phyloP scores from a whole-genome alignment of 352 stramenopile genomes.

The Saprolegnia parasitica region DNA sequence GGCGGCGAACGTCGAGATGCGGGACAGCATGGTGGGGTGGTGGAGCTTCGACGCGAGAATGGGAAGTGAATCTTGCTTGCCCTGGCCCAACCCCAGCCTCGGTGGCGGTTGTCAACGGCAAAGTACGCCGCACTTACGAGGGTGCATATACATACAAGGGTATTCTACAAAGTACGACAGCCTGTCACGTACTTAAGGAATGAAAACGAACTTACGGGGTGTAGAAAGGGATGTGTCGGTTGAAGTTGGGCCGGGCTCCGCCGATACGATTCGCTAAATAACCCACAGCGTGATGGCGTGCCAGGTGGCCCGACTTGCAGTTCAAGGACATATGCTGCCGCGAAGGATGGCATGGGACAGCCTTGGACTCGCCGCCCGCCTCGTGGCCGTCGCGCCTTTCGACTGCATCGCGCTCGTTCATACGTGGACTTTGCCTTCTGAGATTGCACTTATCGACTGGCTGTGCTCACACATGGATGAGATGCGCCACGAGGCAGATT shows the following conservation, averaged over 20 bases:
- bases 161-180: not conserved
- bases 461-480: too few relatives aligned
- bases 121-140: conserved; percentile 6
- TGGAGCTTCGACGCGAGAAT: conserved; percentile 11
- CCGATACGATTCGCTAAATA: not conserved
- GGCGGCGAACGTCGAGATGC: not conserved
- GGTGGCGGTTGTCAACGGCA: not conserved
- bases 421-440: too few relatives aligned
- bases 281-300: not conserved
- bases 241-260: conserved; percentile 1
- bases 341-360: not conserved
- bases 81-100: conserved; percentile 18
- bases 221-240: not conserved
- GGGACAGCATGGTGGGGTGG: conserved; percentile 23
- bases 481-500: too few relatives aligned
- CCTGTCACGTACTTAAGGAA: too few relatives aligned
- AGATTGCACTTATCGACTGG: too few relatives aligned
- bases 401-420: too few relatives aligned
- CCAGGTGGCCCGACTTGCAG: not conserved
- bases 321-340: not conserved
- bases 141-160: not conserved
- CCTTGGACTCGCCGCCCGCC: not conserved
- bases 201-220: not conserved
- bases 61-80: conserved; percentile 33
- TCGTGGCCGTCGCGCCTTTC: too few relatives aligned